Conservation (phyloP, 2,329 filamentous ascomycete genomes). For the Colletotrichum sp. region DNA sequence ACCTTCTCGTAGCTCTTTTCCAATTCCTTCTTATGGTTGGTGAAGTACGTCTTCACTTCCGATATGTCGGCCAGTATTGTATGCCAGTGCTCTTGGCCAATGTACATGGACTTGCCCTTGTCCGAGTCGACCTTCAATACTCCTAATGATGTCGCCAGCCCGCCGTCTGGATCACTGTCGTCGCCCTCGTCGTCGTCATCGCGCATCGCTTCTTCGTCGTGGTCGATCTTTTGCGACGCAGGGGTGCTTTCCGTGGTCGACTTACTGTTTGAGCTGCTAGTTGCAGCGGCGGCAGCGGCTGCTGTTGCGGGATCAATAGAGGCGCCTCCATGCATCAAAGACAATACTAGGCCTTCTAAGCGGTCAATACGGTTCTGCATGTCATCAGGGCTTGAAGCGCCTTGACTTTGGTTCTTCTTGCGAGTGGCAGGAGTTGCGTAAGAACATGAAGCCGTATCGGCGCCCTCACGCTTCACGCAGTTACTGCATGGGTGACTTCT, state of each 20-base stretch:
- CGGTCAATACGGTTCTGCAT: conserved; percentile 99
- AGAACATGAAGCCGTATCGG: conserved; percentile 79
- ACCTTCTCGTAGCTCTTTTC: conserved; percentile 83
- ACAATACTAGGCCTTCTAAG: conserved; percentile 88
- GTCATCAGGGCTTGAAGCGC: conserved; percentile 76
- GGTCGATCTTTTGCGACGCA: conserved; percentile 53
- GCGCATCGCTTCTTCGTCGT: conserved; percentile 59
- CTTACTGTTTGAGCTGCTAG: conserved; percentile 24
- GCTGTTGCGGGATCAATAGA: conserved; percentile 49
- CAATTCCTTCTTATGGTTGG: conserved; percentile 84
- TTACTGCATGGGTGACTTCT: conserved; percentile 91
- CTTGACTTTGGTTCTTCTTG: conserved; percentile 75
- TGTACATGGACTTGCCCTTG: conserved; percentile 79
- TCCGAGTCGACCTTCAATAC: conserved; percentile 81
- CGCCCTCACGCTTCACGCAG: conserved; percentile 88
- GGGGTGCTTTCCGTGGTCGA: conserved; percentile 48
- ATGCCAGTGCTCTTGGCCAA: conserved; percentile 86
- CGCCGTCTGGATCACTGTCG: conserved; percentile 75
- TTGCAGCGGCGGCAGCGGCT: conserved; percentile 30
- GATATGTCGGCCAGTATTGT: conserved; percentile 81
- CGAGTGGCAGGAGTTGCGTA: conserved; percentile 76
- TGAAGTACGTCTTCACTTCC: conserved; percentile 93
- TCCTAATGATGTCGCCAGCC: conserved; percentile 75
- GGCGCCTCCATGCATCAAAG: conserved; percentile 87
- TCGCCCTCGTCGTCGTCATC: conserved; percentile 55